Conservation (phyloP, 2,329 filamentous ascomycete genomes). For the Fusarium xylarioides region DNA sequence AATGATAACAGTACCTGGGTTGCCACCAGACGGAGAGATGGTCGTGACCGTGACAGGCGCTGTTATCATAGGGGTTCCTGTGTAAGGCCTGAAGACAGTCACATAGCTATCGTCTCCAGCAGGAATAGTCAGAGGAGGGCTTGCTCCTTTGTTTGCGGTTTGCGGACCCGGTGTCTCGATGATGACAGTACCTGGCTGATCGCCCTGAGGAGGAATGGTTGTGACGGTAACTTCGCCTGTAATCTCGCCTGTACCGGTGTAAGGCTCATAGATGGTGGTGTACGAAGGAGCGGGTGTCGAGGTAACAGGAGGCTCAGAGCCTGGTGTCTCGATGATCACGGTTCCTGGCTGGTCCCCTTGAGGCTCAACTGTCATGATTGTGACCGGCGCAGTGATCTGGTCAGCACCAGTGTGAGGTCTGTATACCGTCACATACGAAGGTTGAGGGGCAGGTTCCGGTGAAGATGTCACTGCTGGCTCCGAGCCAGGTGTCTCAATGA, state of each 20-base stretch:
- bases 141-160: conserved; percentile 9
- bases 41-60: conserved; percentile 24
- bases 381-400: neutral
- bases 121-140: conserved; percentile 13
- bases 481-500: conserved; percentile 15
- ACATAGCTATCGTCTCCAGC: conserved; percentile 20
- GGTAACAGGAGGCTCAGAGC: neutral
- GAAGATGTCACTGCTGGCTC: neutral
- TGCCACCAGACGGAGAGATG: neutral
- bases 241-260: conserved; percentile 10
- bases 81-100: conserved; percentile 27
- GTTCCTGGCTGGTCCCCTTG: conserved; percentile 7
- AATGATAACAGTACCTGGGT: conserved; percentile 29
- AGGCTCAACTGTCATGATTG: neutral
- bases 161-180: conserved; percentile 15
- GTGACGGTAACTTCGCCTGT: conserved; percentile 6
- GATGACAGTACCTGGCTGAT: conserved; percentile 19
- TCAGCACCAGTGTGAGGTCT: neutral
- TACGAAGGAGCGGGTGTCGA: conserved; percentile 6
- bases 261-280: conserved; percentile 22
- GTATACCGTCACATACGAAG: conserved; percentile 3
- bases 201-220: conserved; percentile 6
- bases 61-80: conserved; percentile 16
- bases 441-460: neutral
- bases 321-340: conserved; percentile 18